These are phyloP conservation scores for Rhodamnia argentea DNA, from an alignment of 345 rosid species.

Conservation along the genomic window DNA sequence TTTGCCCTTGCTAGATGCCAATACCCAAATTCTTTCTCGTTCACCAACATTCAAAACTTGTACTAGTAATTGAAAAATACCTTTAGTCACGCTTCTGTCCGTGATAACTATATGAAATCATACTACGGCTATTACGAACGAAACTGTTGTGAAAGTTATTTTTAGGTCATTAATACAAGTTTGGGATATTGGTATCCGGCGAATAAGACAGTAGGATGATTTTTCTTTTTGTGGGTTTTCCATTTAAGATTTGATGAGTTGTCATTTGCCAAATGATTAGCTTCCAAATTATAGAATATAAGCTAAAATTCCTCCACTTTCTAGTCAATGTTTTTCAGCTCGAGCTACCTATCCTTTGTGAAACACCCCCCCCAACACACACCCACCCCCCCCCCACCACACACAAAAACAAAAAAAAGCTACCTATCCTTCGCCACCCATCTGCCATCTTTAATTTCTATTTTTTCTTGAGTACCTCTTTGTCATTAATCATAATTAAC, in stretches of 20 bases:
- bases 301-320: neutral
- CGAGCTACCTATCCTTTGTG: neutral
- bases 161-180: neutral
- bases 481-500: neutral
- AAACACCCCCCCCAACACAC: no score
- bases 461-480: neutral
- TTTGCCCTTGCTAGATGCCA: neutral
- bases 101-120: neutral
- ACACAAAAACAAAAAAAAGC: no score
- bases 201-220: neutral
- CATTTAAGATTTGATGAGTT: neutral
- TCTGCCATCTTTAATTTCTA: neutral
- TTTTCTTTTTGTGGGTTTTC: neutral
- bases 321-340: neutral
- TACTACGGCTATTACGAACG: neutral
- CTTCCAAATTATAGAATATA: neutral
- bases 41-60: neutral
- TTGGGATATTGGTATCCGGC: neutral
- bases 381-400: no score
- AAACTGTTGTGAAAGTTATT: neutral
- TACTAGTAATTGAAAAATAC: neutral
- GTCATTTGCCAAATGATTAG: neutral
- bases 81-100: neutral
- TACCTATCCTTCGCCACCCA: neutral
- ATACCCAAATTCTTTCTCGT: neutral